phyloP scores from a whole-genome alignment of 2,329 filamentous ascomycete genomes.

The Tolypocladium album region DNA sequence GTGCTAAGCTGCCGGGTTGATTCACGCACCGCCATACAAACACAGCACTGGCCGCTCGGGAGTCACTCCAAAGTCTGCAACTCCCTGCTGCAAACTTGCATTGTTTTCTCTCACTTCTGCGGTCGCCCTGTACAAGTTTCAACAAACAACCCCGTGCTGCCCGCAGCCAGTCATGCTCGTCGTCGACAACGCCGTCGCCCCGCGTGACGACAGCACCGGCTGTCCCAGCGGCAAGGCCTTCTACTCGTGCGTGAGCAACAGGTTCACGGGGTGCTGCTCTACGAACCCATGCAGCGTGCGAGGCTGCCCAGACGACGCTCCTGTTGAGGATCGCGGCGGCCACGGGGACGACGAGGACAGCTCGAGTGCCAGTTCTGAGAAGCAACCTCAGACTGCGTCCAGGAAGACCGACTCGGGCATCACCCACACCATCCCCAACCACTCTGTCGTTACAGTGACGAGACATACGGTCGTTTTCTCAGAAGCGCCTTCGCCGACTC shows the following conservation, averaged over 20 bases:
- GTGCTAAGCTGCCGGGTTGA: background rate
- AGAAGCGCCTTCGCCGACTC: slow-evolving; percentile 11
- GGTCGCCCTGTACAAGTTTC: background rate
- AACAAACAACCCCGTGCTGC: background rate
- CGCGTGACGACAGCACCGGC: background rate
- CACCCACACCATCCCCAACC: slow-evolving; percentile 24
- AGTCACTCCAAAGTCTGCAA: background rate
- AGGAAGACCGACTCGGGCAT: slow-evolving; percentile 22
- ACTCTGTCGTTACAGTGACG: slow-evolving; percentile 21
- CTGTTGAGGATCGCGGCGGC: background rate
- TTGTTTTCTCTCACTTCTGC: background rate
- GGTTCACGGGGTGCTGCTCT: slow-evolving; percentile 34
- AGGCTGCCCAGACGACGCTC: slow-evolving; percentile 16
- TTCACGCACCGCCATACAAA: background rate
- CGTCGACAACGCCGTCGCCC: background rate
- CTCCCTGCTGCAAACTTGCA: background rate
- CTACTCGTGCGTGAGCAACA: slow-evolving; percentile 25
- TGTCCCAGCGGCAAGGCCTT: slow-evolving; percentile 21
- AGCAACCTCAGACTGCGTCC: background rate
- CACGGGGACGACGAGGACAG: background rate
- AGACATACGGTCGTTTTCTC: slow-evolving; percentile 21
- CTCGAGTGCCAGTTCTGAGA: background rate
- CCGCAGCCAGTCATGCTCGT: background rate
- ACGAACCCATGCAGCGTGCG: slow-evolving; percentile 27
- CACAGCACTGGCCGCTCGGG: background rate